Evolutionary conservation across 306 rosid genomes (phyloP), one percentile per base, ranked within the genome.

Genomic region (Argentina anserina): DNA sequence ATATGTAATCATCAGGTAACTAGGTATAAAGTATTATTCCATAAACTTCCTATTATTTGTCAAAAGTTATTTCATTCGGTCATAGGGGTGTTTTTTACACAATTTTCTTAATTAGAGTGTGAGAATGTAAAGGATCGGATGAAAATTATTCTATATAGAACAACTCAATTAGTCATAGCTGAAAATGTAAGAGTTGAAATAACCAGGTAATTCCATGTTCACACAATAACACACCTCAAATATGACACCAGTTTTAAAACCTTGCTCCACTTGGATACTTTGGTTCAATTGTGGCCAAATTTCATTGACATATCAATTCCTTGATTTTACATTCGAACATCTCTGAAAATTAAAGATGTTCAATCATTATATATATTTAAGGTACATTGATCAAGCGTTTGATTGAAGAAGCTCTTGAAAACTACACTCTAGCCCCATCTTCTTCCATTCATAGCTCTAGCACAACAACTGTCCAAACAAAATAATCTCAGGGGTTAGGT

Each of bases 391-490:
- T 67, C 45, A 40, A 58, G 63, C 56, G 65, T 71, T 74, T 77
- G 55, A 75, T 73, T 72, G 59, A 9, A 50, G n/a, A 45, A n/a
- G 42, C 80, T 25, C 67, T 29, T 2, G 68, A 63, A 66, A 65
- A 31, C 40, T 78, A 78, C 43, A 66, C 69, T 53, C 23, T 41
- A 6, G 41, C 23, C 64, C n/a, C 60, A 63, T 31, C 31, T 60
- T 67, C 70, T 79, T 93, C 87, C 17, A 5, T 29, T 61, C 42
- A 93, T 42, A 94, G 87, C 79, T 94, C 99, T 61, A 94, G 86
- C 81, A 94, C 99, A 87, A 91, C 97, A 87, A 90, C 99, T 94
- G 93, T 70, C 5, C 65, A 56, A 63, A 58, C 28, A 40, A 37
- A 11, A 50, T 49, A 43, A 45, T 66, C 34, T 28, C 43, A 55